These are phyloP conservation scores for Lathyrus oleraceus DNA, from an alignment of 306 rosid genomes.

Conservation along the genomic window DNA sequence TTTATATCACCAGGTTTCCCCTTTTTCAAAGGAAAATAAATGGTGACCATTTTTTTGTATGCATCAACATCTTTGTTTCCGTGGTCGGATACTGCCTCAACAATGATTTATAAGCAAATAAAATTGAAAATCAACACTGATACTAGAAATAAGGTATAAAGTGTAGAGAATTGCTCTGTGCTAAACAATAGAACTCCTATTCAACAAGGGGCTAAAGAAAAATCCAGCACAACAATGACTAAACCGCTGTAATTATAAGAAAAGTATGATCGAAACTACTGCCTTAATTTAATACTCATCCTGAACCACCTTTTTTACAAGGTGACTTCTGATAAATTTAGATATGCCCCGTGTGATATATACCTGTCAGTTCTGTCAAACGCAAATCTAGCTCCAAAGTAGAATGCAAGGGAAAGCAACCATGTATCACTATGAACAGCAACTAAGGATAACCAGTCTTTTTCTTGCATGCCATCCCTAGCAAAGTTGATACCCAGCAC, in stretches of 20 bases:
- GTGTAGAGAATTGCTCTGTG: not conserved
- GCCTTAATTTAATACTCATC: conserved; percentile 21
- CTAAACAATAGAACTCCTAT: conserved; percentile 13
- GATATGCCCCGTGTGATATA: not conserved
- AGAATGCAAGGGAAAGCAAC: conserved; percentile 84
- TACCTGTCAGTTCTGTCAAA: conserved; percentile 82
- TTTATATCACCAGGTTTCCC: not conserved
- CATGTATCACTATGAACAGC: conserved; percentile 92
- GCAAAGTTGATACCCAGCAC: conserved; percentile 92
- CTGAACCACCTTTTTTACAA: conserved; percentile 18
- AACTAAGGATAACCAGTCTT: conserved; percentile 84
- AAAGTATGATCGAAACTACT: conserved; percentile 23
- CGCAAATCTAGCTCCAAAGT: conserved; percentile 90
- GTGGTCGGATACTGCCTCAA: conserved; percentile 18
- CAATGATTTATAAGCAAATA: conserved; percentile 19
- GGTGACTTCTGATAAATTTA: conserved; percentile 19
- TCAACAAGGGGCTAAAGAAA: not conserved
- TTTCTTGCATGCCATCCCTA: conserved; percentile 89
- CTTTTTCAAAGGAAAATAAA: not conserved
- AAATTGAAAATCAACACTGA: conserved; percentile 21
- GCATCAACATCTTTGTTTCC: conserved; percentile 13
- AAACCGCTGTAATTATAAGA: conserved; percentile 17
- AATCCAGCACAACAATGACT: conserved; percentile 4
- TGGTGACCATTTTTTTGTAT: not conserved
- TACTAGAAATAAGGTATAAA: conserved; percentile 15